phyloP scores from a whole-genome alignment of 2,329 filamentous ascomycete species.

The Penicillium janthinellum region DNA sequence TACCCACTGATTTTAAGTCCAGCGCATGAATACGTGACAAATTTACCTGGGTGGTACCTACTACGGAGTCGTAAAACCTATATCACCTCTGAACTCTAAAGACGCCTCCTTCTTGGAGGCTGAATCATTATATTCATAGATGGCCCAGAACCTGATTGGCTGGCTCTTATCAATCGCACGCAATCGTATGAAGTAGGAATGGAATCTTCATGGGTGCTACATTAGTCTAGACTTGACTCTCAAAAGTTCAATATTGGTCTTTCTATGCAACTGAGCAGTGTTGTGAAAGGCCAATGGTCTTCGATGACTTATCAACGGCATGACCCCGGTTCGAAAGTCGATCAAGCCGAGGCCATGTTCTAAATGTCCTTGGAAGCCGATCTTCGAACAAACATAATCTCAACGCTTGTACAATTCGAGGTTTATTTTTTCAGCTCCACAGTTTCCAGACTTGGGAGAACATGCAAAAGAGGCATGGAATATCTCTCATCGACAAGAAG shows the following conservation, averaged over 20 bases:
- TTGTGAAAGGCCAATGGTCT: no score
- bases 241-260: neutral
- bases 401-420: no score
- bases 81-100: neutral
- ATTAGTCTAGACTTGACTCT: neutral
- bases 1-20: neutral
- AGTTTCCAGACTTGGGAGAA: neutral
- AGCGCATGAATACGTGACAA: neutral
- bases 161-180: neutral
- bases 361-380: no score
- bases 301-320: no score
- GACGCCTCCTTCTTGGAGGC: neutral
- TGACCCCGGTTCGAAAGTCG: no score
- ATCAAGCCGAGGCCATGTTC: no score
- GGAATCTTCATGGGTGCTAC: neutral
- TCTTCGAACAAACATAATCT: no score
- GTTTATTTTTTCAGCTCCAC: neutral
- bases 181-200: neutral
- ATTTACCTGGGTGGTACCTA: no score
- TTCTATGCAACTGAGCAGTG: neutral
- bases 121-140: neutral
- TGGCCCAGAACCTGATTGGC: neutral
- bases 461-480: neutral
- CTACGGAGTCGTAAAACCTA: no score
- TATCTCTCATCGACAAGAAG: neutral